Conservation (phyloP, 129 eudicot species). For the Pseudognaphalium luteoalbum region DNA sequence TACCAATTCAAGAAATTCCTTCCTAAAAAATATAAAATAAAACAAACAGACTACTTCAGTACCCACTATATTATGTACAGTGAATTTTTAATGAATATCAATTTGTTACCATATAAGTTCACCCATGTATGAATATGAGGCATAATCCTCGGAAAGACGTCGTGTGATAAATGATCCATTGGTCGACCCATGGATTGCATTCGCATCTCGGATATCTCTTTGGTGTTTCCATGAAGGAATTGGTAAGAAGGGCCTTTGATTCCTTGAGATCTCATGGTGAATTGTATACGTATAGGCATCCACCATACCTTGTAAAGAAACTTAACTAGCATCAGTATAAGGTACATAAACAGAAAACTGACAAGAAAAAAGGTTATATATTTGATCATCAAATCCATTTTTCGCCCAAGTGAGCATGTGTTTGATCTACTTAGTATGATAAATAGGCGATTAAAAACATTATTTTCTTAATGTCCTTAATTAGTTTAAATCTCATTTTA, state of each 20-base stretch:
- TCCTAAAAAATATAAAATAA: slow-evolving; percentile 31
- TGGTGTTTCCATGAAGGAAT: slow-evolving; percentile 58
- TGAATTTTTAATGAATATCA: neutral
- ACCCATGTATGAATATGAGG: slow-evolving; percentile 68
- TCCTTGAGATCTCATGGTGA: slow-evolving; percentile 55
- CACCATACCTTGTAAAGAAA: slow-evolving; percentile 51
- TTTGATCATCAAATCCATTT: slow-evolving; percentile 19
- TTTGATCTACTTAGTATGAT: neutral
- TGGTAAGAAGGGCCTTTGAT: slow-evolving; percentile 65
- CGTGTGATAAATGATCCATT: slow-evolving; percentile 51
- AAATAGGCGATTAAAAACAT: too few relatives aligned
- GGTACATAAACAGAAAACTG: slow-evolving; percentile 22
- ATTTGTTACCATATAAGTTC: slow-evolving; percentile 48
- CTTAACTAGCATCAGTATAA: slow-evolving; percentile 30
- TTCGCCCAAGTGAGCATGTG: neutral
- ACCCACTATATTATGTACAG: slow-evolving; percentile 1
- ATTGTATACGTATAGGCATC: slow-evolving; percentile 46
- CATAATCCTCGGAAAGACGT: slow-evolving; percentile 52
- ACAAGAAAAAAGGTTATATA: slow-evolving; percentile 1
- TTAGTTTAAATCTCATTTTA: too few relatives aligned
- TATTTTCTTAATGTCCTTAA: too few relatives aligned
- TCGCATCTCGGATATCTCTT: slow-evolving; percentile 59
- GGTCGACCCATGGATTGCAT: slow-evolving; percentile 41
- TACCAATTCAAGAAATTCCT: slow-evolving; percentile 55
- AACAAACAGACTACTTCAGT: neutral